Evolutionary conservation across 1,284 basidiomycete genomes (phyloP).

Genomic region (Apiotrichum domesticum): DNA sequence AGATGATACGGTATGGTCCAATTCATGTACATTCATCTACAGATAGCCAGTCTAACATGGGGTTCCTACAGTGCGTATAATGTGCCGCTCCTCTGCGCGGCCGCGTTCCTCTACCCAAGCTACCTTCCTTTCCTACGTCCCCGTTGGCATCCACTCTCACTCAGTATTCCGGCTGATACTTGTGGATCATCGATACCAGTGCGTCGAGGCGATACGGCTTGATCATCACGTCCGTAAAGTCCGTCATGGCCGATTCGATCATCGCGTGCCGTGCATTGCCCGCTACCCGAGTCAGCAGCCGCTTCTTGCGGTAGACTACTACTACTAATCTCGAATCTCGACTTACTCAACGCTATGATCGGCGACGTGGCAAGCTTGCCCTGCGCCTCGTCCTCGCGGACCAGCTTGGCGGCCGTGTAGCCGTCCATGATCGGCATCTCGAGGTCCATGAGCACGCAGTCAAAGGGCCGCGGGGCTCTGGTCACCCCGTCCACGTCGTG

Average conservation of each 20-base stretch:
- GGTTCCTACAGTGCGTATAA: too few species aligned
- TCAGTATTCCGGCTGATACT: not conserved
- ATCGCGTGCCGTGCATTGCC: slow-evolving; percentile 21
- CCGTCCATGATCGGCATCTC: slow-evolving; percentile 41
- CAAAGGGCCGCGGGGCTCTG: slow-evolving; percentile 17
- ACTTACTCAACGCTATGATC: slow-evolving; percentile 18
- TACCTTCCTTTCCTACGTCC: too few species aligned
- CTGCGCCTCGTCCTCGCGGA: slow-evolving; percentile 12
- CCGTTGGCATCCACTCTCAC: too few species aligned
- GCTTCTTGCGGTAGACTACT: too few species aligned
- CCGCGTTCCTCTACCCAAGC: too few species aligned
- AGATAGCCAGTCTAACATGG: too few species aligned
- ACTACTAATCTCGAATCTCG: too few species aligned
- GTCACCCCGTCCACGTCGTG: not conserved
- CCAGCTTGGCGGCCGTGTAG: slow-evolving; percentile 9
- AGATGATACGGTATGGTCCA: too few species aligned
- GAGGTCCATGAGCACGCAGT: slow-evolving; percentile 44
- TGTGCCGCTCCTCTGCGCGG: too few species aligned
- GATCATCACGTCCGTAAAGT: slow-evolving; percentile 37
- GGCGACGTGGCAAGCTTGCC: slow-evolving; percentile 1
- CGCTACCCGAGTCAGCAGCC: slow-evolving; percentile 3
- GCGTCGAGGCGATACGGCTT: slow-evolving; percentile 38
- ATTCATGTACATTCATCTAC: too few species aligned
- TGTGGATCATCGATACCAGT: slow-evolving; percentile 25
- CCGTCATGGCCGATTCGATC: slow-evolving; percentile 21